Conservation (phyloP, 495 filamentous ascomycete genomes). For the Aspergillus hancockii region DNA sequence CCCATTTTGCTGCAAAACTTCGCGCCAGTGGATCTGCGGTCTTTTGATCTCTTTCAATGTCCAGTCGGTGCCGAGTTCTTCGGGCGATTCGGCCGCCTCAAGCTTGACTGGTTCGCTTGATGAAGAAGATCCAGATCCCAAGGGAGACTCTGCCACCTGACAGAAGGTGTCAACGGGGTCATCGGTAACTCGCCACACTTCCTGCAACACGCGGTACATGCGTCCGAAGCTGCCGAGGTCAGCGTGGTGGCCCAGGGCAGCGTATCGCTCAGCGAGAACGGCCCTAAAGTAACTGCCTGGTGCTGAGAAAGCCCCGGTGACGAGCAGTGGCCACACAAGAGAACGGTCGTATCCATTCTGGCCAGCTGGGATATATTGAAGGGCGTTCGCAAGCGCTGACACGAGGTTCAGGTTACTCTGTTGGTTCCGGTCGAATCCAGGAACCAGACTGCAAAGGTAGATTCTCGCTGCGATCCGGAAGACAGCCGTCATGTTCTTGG, state of each 20-base stretch:
- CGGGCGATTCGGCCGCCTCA: slow-evolving; percentile 24
- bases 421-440: slow-evolving; percentile 75
- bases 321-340: slow-evolving; percentile 88
- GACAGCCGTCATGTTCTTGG: slow-evolving; percentile 80
- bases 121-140: slow-evolving; percentile 9
- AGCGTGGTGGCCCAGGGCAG: slow-evolving; percentile 69
- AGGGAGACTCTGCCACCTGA: slow-evolving; percentile 29
- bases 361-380: slow-evolving; percentile 80
- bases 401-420: slow-evolving; percentile 71
- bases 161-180: slow-evolving; percentile 28
- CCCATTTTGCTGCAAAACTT: slow-evolving; percentile 86
- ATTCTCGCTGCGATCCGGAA: slow-evolving; percentile 93
- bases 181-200: slow-evolving; percentile 80
- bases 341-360: slow-evolving; percentile 83
- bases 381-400: slow-evolving; percentile 64
- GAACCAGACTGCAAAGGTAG: slow-evolving; percentile 91
- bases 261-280: slow-evolving; percentile 71
- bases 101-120: slow-evolving; percentile 23
- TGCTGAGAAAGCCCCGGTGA: slow-evolving; percentile 74
- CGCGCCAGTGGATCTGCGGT: slow-evolving; percentile 80
- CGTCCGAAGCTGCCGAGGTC: slow-evolving; percentile 85
- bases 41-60: slow-evolving; percentile 13
- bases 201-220: slow-evolving; percentile 73
- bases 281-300: slow-evolving; percentile 70
- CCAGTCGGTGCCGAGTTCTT: slow-evolving; percentile 13